Evolutionary conservation across 2,329 filamentous ascomycete genomes (phyloP).

Genomic region (Thermoascus crustaceus): DNA sequence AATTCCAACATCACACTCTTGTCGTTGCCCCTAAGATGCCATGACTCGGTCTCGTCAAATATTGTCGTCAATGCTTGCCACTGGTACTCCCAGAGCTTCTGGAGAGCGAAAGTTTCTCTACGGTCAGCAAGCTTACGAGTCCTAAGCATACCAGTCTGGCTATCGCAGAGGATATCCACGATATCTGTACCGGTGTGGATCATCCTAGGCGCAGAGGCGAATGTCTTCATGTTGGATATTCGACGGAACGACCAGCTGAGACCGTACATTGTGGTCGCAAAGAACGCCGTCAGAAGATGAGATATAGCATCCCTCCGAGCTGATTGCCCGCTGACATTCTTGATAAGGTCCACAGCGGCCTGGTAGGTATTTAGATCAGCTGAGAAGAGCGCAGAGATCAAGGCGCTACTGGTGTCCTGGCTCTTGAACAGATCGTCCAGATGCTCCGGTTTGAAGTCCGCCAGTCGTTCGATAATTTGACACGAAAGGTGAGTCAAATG

Average conservation of each 20-base stretch:
- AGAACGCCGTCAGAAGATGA: slow-evolving; percentile 51
- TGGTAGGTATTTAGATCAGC: slow-evolving; percentile 72
- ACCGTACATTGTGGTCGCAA: slow-evolving; percentile 48
- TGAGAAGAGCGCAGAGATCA: slow-evolving; percentile 73
- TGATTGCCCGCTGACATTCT: slow-evolving; percentile 66
- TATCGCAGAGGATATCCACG: slow-evolving; percentile 56
- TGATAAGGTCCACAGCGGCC: slow-evolving; percentile 72
- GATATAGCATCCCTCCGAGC: slow-evolving; percentile 53
- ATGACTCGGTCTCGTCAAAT: slow-evolving; percentile 73
- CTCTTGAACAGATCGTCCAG: slow-evolving; percentile 63
- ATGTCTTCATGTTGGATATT: slow-evolving; percentile 49
- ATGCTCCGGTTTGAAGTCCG: slow-evolving; percentile 63
- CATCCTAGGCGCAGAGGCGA: slow-evolving; percentile 52
- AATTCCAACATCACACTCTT: slow-evolving; percentile 81
- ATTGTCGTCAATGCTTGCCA: slow-evolving; percentile 77
- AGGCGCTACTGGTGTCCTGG: slow-evolving; percentile 59
- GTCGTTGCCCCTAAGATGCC: slow-evolving; percentile 63
- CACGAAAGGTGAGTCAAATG: slow-evolving; percentile 57
- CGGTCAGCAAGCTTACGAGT: slow-evolving; percentile 47
- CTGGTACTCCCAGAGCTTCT: slow-evolving; percentile 73
- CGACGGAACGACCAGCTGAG: slow-evolving; percentile 49
- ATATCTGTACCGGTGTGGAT: slow-evolving; percentile 55
- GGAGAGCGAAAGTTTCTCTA: slow-evolving; percentile 57
- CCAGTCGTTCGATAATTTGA: slow-evolving; percentile 67
- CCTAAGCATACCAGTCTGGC: slow-evolving; percentile 55